Evolutionary conservation across 2,329 filamentous ascomycete species (phyloP).

Genomic region (Fusarium subtropicale): DNA sequence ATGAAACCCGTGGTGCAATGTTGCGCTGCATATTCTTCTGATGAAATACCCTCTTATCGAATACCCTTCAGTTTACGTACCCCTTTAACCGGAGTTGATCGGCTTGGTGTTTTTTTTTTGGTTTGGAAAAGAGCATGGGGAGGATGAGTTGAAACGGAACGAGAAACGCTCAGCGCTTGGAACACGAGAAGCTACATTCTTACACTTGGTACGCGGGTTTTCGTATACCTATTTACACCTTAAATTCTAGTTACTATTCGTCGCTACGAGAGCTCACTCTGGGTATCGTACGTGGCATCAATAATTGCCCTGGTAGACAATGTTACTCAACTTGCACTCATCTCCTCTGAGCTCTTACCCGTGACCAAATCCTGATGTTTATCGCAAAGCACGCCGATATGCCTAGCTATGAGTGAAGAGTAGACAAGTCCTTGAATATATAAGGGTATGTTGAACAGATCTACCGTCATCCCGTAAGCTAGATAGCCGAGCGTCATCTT

Average conservation of each 20-base stretch:
- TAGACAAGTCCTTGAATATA: neutral
- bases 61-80: slow-evolving; percentile 41
- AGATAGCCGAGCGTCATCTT: neutral
- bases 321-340: slow-evolving; percentile 50
- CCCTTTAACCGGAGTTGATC: slow-evolving; percentile 44
- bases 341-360: neutral
- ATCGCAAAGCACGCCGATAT: neutral
- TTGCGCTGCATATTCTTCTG: slow-evolving; percentile 45
- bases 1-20: slow-evolving; percentile 42
- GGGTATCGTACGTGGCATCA: slow-evolving; percentile 39
- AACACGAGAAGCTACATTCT: slow-evolving; percentile 26
- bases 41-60: slow-evolving; percentile 41
- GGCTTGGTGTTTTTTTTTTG: slow-evolving; percentile 47
- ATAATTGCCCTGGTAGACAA: slow-evolving; percentile 52
- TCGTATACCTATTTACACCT: slow-evolving; percentile 38
- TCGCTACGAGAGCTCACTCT: slow-evolving; percentile 39
- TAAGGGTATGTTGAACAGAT: neutral
- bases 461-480: neutral
- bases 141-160: slow-evolving; percentile 36
- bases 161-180: slow-evolving; percentile 43
- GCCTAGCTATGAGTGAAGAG: neutral
- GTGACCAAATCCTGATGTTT: neutral
- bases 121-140: slow-evolving; percentile 29
- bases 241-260: slow-evolving; percentile 48
- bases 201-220: slow-evolving; percentile 33